phyloP scores from a whole-genome alignment of 176 grass and related monocot genomes.

The Cenchrus fungigraminus region DNA sequence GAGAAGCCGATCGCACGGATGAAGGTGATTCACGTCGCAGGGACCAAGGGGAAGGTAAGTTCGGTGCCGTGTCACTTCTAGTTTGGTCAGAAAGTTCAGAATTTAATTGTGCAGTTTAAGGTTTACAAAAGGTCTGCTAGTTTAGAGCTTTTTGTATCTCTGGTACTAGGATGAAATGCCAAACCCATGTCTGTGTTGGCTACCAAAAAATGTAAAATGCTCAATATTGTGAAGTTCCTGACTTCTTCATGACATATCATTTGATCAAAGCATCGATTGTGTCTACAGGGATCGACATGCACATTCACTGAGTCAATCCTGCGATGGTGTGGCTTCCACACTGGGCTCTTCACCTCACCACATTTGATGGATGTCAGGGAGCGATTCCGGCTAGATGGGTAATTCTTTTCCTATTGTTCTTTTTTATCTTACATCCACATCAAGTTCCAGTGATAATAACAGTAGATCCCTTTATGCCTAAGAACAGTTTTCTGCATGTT shows the following conservation, averaged over 20 bases:
- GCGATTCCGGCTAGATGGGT: constrained; percentile 73
- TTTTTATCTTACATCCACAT: neutral
- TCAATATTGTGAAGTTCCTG: constrained; percentile 1
- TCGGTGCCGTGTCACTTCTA: neutral
- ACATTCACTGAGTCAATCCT: constrained; percentile 85
- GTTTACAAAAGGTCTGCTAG: neutral
- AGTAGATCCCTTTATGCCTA: neutral
- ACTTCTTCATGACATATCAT: neutral
- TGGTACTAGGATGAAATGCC: neutral
- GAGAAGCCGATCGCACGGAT: constrained; percentile 68
- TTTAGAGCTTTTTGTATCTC: neutral
- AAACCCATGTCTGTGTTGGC: neutral
- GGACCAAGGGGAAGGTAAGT: constrained; percentile 94
- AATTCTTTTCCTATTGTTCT: neutral
- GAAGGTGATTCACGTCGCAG: constrained; percentile 87
- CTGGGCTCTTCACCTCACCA: constrained; percentile 81
- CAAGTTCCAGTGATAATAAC: neutral
- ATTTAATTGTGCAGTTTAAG: neutral
- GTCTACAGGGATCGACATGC: constrained; percentile 80
- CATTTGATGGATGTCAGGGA: constrained; percentile 86
- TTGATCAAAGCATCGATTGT: constrained; percentile 15
- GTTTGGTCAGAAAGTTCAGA: neutral
- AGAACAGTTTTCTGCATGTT: neutral
- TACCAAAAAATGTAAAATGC: constrained; percentile 4
- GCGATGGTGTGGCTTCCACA: constrained; percentile 65